Evolutionary conservation across 306 rosid genomes (phyloP), one percentile per base, ranked within the genome.

Genomic region (Begonia masoniana): DNA sequence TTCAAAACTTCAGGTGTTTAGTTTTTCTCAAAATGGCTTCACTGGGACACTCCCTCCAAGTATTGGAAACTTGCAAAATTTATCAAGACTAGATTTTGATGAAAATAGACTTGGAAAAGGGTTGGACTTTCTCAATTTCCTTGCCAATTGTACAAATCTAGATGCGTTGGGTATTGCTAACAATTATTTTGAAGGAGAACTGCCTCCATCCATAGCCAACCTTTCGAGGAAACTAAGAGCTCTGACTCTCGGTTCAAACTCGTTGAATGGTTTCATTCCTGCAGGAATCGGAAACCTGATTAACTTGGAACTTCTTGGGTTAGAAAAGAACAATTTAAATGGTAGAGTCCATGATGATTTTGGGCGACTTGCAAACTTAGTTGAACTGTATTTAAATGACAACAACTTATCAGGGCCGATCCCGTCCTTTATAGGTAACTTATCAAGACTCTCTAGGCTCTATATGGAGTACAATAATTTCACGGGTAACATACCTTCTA

Each of bases 381-480:
- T 21, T 2, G 2, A 0, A 11, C 45, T 72, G 62, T 0, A 12
- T 9, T n/a, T 71, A 67, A 10, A 16, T 21, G 1, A 0, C 6
- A 76, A 76, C 59, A 58, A 7, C 10, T 46, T 76, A 24, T 58
- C 62, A 0, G 68, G 70, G 15, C 13, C 41, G 41, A 58, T 76
- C 12, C 75, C 78, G 41, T 54, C 55, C 16, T 64, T 68, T n/a
- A 1, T 65, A 5, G 75, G 77, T 15, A 68, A 76, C 62, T 55
- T 76, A 50, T 66, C 75, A 17, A 10, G 9, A 43, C 11, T 72
- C 13, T 51, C 57, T 8, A 35, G 1, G 12, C 56, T 68, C 35
- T 26, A 1, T 41, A 12, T 76, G 72, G 31, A 10, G 21, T 45
- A 6, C 7, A 76, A 76, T 16, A 23, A 10, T 10, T 53, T 71